These are phyloP conservation scores for Penicillium sp. DNA, from an alignment of 2,329 filamentous ascomycete genomes.

Conservation along the genomic window DNA sequence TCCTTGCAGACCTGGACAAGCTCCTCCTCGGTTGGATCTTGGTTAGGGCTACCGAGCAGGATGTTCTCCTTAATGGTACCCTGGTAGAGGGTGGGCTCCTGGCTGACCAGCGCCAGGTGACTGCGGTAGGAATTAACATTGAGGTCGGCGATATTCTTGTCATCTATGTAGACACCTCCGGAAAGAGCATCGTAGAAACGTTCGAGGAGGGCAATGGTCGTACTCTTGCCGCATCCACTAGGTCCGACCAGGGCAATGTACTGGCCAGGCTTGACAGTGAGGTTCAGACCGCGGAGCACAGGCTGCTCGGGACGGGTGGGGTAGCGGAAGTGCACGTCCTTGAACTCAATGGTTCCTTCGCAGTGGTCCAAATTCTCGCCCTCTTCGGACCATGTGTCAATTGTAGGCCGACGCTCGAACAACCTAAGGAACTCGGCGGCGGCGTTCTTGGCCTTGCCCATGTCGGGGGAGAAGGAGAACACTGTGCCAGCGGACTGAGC, in stretches of 20 bases:
- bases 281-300: constrained; percentile 79
- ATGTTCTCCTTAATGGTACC: constrained; percentile 91
- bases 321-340: constrained; percentile 90
- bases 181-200: constrained; percentile 89
- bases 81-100: constrained; percentile 93
- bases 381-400: constrained; percentile 75
- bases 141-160: constrained; percentile 72
- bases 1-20: constrained; percentile 80
- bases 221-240: constrained; percentile 90
- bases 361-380: constrained; percentile 62
- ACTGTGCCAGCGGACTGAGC: constrained; percentile 87
- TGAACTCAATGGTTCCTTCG: constrained; percentile 81
- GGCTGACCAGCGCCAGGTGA: constrained; percentile 81
- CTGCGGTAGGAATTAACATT: constrained; percentile 85
- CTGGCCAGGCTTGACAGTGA: constrained; percentile 46
- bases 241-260: constrained; percentile 80
- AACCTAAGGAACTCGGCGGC: constrained; percentile 76
- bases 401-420: constrained; percentile 76
- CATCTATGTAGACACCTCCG: constrained; percentile 79
- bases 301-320: constrained; percentile 86
- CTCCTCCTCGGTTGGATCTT: constrained; percentile 66
- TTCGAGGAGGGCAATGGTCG: constrained; percentile 86
- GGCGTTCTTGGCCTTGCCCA: constrained; percentile 87
- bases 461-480: constrained; percentile 87
- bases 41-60: constrained; percentile 67